Evolutionary conservation across 148 eudicot genomes (phyloP), one percentile per base, ranked within the genome.

Genomic region (Rhododendron mucronatum): DNA sequence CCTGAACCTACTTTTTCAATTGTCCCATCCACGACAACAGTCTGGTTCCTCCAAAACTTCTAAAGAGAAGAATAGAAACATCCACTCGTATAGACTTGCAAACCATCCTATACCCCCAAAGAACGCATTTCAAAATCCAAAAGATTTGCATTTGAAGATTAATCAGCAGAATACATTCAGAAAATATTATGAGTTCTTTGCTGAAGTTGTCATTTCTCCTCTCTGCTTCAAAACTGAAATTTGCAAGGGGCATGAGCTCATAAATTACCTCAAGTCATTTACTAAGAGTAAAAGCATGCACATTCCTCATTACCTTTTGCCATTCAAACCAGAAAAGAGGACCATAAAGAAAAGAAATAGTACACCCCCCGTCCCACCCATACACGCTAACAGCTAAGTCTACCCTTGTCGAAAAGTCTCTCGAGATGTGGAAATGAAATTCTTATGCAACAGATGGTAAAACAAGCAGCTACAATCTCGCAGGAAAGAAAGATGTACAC

Each of bases 401-500:
- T 63, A 18, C 50, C 12, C 12, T n/a, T 61, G 44, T 67, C 28
- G 6, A 51, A 67, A 84, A 30, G 21, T 28, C 23, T 71, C 63
- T 18, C 0, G 7, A 69, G 63, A 44, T 16, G 51, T 37, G 33
- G 23, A 76, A 37, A 21, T 76, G n/a, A 37, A 82, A 75, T 41
- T 47, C 45, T 16, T 4, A 20, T 37, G 41, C 61, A 51, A 76
- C 67, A 61, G 67, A 61, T 21, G 21, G 67, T 21, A 67, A 53
- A 75, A 18, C 33, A 39, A 74, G 41, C 41, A 10, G 35, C 39
- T 47, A 76, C 39, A 79, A 53, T 33, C 37, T 20, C 30, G 14
- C 33, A 45, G 41, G 57, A 86, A 63, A 82, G 67, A 15, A 85
- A 84, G 86, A 90, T 63, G 78, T 61, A 23, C 84, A 95, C 99